phyloP scores from a whole-genome alignment of 805 yeast species.

The Saturnispora silvae region DNA sequence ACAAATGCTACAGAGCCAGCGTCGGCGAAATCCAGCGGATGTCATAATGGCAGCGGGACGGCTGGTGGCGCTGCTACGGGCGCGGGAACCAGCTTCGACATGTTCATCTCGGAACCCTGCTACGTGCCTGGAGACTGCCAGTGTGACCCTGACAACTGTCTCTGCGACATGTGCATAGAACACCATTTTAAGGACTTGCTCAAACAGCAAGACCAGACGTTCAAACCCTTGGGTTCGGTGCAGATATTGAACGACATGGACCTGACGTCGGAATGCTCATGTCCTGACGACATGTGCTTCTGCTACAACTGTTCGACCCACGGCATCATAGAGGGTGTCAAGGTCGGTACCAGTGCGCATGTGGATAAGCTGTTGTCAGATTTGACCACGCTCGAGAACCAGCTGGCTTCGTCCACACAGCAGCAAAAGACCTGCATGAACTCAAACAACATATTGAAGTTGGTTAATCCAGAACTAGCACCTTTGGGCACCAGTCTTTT shows the following conservation, averaged over 20 bases:
- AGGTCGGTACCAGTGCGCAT: slow-evolving; percentile 6
- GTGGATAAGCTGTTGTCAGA: not conserved
- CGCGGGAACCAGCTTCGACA: slow-evolving; percentile 70
- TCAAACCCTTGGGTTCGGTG: slow-evolving; percentile 16
- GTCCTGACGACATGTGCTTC: slow-evolving; percentile 25
- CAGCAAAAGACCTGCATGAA: no score
- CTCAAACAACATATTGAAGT: no score
- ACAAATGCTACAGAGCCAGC: no score
- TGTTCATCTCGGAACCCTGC: slow-evolving; percentile 25
- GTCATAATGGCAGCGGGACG: no score
- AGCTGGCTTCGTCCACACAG: no score
- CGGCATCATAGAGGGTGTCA: slow-evolving; percentile 24
- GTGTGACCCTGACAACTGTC: slow-evolving; percentile 24
- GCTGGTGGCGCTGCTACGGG: slow-evolving; percentile 74
- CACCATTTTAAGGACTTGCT: slow-evolving; percentile 15
- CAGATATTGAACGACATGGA: slow-evolving; percentile 16
- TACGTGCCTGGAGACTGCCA: slow-evolving; percentile 27
- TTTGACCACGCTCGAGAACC: no score
- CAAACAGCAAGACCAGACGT: not conserved
- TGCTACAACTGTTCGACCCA: slow-evolving; percentile 27
- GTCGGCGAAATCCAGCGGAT: no score
- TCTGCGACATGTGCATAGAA: slow-evolving; percentile 24
- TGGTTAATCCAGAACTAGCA: no score
- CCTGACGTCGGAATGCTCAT: slow-evolving; percentile 16
- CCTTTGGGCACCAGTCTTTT: no score